A percentile compares a stretch with the other conserved stretches of the same genome.
Conservation (phyloP, 495 filamentous ascomycete genomes). For the Sabuloglossum arenarium region DNA sequence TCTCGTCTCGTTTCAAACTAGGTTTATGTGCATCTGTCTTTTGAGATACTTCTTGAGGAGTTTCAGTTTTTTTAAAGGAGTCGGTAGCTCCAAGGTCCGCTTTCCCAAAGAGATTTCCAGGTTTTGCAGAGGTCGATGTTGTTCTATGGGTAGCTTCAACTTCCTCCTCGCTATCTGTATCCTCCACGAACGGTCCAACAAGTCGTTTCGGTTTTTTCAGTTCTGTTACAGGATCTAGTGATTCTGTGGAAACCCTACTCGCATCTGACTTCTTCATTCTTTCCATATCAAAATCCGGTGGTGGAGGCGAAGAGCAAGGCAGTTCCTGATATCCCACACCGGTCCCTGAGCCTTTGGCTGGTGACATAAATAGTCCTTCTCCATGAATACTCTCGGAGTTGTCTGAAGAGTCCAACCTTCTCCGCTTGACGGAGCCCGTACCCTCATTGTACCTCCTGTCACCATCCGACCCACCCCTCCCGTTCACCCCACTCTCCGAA, state of each 20-base stretch:
- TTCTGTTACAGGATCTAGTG: background rate
- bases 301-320: constrained; percentile 7
- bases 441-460: constrained; percentile 37
- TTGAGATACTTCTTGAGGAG: background rate
- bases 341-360: background rate
- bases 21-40: constrained; percentile 7
- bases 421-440: constrained; percentile 22
- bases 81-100: background rate
- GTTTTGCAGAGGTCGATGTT: background rate
- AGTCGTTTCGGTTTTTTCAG: constrained; percentile 8
- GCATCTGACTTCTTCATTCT: constrained; percentile 13
- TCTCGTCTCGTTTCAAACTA: constrained; percentile 32
- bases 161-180: constrained; percentile 47
- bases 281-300: constrained; percentile 6
- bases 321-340: background rate
- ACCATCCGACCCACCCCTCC: too few relatives aligned
- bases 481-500: constrained; percentile 12
- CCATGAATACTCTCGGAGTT: background rate
- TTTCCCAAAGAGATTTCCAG: too few relatives aligned
- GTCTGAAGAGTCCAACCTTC: constrained; percentile 16
- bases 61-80: background rate
- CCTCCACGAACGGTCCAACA: constrained; percentile 39
- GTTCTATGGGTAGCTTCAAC: background rate
- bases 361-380: background rate
- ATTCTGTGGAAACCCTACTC: constrained; percentile 2